Evolutionary conservation across 129 eudicot species (phyloP).

Genomic region (Pittosporum tobira): DNA sequence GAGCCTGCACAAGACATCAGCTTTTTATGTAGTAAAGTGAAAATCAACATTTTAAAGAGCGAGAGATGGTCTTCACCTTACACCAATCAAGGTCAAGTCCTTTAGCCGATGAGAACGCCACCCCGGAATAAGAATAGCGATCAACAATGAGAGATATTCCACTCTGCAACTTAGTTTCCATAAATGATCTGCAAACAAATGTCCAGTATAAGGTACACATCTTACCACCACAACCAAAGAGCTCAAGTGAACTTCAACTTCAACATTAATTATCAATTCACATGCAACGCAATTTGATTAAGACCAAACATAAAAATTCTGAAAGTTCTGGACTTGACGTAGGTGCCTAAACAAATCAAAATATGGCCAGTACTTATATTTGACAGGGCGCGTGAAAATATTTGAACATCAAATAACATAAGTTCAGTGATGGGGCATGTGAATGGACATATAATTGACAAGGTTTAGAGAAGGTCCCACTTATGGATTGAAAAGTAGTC

Average conservation of each 20-base stretch:
- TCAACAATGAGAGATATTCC: conserved; percentile 84
- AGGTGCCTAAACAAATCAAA: no score
- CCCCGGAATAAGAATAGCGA: conserved; percentile 35
- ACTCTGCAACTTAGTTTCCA: conserved; percentile 78
- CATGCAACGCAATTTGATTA: not conserved
- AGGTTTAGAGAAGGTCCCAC: no score
- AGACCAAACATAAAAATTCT: no score
- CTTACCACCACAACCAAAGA: conserved; percentile 6
- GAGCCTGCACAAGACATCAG: conserved; percentile 12
- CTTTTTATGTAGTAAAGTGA: not conserved
- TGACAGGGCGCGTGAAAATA: no score
- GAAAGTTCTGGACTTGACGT: not conserved
- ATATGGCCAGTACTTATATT: no score
- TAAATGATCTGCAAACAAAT: conserved; percentile 45
- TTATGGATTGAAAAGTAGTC: no score
- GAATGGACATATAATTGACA: no score
- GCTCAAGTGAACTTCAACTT: not conserved
- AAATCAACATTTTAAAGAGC: not conserved
- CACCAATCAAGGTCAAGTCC: conserved; percentile 21
- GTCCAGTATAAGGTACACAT: not conserved
- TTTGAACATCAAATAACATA: not conserved
- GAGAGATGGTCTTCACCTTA: conserved; percentile 42
- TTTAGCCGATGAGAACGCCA: conserved; percentile 23
- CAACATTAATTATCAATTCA: no score
- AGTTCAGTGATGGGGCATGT: not conserved